Conservation (phyloP, 23 red algal genomes). For the Gracilaria gracilis region DNA sequence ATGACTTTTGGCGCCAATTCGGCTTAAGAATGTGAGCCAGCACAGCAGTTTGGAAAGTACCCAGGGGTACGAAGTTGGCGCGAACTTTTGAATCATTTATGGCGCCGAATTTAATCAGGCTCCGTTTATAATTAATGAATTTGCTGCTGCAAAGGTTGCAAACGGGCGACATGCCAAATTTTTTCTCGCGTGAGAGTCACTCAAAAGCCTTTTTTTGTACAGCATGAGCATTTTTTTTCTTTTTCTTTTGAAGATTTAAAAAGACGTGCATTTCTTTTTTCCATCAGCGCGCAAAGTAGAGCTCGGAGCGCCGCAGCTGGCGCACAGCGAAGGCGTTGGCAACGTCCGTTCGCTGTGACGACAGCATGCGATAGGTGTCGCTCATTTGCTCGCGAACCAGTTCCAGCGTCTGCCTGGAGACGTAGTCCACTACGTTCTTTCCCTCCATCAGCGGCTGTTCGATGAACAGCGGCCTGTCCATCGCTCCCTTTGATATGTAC, state of each 20-base stretch:
- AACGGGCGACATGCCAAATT: too few relatives aligned
- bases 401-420: background rate
- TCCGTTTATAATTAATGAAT: too few relatives aligned
- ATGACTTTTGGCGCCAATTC: slow-evolving; percentile 25
- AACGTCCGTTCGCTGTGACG: background rate
- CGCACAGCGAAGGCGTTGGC: background rate
- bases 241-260: too few relatives aligned
- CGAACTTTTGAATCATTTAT: too few relatives aligned
- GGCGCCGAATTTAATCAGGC: too few relatives aligned
- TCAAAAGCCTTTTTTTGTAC: too few relatives aligned
- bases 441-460: slow-evolving; percentile 51
- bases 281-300: background rate
- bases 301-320: background rate
- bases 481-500: background rate
- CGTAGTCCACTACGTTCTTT: slow-evolving; percentile 54
- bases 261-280: too few relatives aligned
- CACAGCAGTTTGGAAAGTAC: background rate
- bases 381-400: slow-evolving; percentile 16
- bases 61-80: background rate
- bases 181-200: too few relatives aligned
- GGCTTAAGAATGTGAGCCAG: background rate
- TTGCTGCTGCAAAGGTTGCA: too few relatives aligned
- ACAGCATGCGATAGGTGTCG: background rate
- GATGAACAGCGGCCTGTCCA: slow-evolving; percentile 41
- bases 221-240: too few relatives aligned